Percentiles rank a stretch among this genome's conserved stretches.
These are phyloP conservation scores for Juglanconis sp. DNA, from an alignment of 2,329 filamentous ascomycete species.

Conservation along the genomic window DNA sequence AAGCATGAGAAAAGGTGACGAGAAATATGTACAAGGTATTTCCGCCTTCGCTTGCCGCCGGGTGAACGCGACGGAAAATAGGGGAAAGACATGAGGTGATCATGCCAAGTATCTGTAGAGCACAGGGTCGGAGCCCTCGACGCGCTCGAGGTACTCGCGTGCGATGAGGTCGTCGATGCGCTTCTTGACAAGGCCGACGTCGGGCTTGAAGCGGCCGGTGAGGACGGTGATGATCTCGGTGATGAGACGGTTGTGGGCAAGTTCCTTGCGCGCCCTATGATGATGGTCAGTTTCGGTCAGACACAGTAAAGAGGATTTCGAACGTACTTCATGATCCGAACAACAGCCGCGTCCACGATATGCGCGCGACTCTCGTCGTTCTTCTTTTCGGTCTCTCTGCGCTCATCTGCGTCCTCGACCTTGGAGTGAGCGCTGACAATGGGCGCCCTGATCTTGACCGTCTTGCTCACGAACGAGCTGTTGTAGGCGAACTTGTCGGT, in stretches of 20 bases:
- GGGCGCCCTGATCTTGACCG: slow-evolving; percentile 84
- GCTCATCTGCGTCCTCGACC: slow-evolving; percentile 71
- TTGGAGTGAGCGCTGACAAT: slow-evolving; percentile 79
- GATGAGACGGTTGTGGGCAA: slow-evolving; percentile 66
- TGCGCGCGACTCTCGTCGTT: slow-evolving; percentile 69
- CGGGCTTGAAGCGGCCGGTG: slow-evolving; percentile 67
- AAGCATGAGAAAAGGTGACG: not conserved
- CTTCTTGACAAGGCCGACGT: slow-evolving; percentile 74
- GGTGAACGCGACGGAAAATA: too few species aligned
- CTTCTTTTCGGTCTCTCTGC: slow-evolving; percentile 70
- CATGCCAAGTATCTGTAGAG: slow-evolving; percentile 71
- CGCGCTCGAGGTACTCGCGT: slow-evolving; percentile 73
- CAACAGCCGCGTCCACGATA: slow-evolving; percentile 72
- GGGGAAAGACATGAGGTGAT: slow-evolving; percentile 12
- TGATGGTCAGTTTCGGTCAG: slow-evolving; percentile 26
- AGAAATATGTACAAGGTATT: slow-evolving; percentile 1
- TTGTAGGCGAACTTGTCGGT: slow-evolving; percentile 84
- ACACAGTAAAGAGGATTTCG: not conserved
- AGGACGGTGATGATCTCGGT: slow-evolving; percentile 71
- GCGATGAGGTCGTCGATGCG: slow-evolving; percentile 76
- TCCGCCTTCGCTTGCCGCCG: not conserved
- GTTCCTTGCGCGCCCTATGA: slow-evolving; percentile 67
- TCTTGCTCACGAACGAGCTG: slow-evolving; percentile 73
- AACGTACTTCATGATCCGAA: slow-evolving; percentile 84
- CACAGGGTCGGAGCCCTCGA: slow-evolving; percentile 61